A percentile compares a stretch with the other conserved stretches of the same genome.
Conservation (phyloP, 306 rosid genomes). For the Astragalus glycyphyllos region DNA sequence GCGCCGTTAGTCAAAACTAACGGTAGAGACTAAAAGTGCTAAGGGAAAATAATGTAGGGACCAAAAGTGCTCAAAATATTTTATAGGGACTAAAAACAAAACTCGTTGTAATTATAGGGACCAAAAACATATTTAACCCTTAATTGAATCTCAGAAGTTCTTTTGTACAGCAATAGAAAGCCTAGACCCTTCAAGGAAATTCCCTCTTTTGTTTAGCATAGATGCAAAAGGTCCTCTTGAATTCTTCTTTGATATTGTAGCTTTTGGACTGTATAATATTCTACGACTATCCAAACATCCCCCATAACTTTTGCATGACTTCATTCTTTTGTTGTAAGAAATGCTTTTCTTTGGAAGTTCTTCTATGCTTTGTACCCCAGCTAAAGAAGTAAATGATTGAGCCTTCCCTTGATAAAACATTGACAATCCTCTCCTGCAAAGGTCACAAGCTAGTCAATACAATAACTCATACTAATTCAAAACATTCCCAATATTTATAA, state of each 20-base stretch:
- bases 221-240: conserved; percentile 54
- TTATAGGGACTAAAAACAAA: too few species aligned
- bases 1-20: too few species aligned
- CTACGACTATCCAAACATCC: conserved; percentile 64
- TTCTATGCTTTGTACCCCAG: conserved; percentile 66
- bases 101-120: too few species aligned
- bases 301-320: conserved; percentile 76
- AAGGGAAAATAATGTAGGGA: too few species aligned
- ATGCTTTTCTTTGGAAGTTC: conserved; percentile 76
- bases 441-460: conserved; percentile 27
- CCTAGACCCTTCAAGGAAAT: conserved; percentile 46
- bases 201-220: conserved; percentile 45
- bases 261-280: conserved; percentile 54
- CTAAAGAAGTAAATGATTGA: conserved; percentile 73
- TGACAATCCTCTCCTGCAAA: conserved; percentile 89
- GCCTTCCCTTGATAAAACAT: conserved; percentile 81
- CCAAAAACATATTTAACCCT: too few species aligned
- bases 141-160: conserved; percentile 35
- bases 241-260: conserved; percentile 75
- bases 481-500: neutral
- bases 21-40: too few species aligned
- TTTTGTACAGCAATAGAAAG: conserved; percentile 43
- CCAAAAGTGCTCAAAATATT: too few species aligned
- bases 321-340: conserved; percentile 60
- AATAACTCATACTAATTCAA: neutral